Conservation (phyloP, 306 rosid species). For the Prunus kanzakura region DNA sequence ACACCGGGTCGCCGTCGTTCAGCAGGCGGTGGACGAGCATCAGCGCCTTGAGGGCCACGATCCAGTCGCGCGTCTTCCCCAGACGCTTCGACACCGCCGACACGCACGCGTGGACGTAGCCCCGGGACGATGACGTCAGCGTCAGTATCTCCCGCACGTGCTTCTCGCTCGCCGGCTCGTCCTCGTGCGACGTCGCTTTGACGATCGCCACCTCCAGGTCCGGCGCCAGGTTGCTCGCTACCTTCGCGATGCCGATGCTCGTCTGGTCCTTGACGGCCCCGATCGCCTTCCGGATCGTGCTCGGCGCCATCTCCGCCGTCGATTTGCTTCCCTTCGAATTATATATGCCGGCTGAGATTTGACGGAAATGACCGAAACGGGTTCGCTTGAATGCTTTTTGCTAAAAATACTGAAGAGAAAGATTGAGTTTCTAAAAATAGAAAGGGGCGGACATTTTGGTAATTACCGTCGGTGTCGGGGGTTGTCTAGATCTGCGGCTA, state of each 20-base stretch:
- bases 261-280: constrained; percentile 99
- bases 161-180: constrained; percentile 92
- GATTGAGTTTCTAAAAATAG: constrained; percentile 4
- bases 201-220: constrained; percentile 94
- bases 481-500: constrained; percentile 44
- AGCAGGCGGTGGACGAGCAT: constrained; percentile 72
- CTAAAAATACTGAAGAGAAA: not conserved
- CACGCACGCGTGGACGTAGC: constrained; percentile 73
- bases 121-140: constrained; percentile 72
- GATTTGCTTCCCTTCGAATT: constrained; percentile 3
- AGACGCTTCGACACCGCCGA: constrained; percentile 75
- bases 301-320: constrained; percentile 64
- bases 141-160: constrained; percentile 69
- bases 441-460: constrained; percentile 8
- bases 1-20: constrained; percentile 73
- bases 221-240: constrained; percentile 92
- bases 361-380: not conserved
- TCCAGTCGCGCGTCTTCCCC: constrained; percentile 96
- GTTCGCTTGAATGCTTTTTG: not conserved
- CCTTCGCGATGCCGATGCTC: constrained; percentile 95
- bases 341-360: constrained; percentile 5
- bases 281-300: constrained; percentile 94
- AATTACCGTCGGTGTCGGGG: constrained; percentile 11
- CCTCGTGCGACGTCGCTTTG: constrained; percentile 92
- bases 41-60: constrained; percentile 82